Evolutionary conservation across 2,329 filamentous ascomycete genomes (phyloP), one percentile per base, ranked within the genome.

Genomic region (Talaromyces albobiverticillius): DNA sequence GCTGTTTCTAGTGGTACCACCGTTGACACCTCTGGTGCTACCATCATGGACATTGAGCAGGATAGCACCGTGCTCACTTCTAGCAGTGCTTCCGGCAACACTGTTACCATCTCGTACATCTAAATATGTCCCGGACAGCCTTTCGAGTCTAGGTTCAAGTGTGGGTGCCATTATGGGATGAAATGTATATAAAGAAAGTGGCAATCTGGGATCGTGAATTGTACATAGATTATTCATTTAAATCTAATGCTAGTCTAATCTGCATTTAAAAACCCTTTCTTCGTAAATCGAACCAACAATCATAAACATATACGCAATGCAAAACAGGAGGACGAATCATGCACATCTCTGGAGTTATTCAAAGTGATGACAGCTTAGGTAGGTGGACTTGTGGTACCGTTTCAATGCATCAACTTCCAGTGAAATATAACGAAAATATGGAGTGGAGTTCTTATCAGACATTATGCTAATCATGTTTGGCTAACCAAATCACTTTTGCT

Each of bases 31-130:
- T 51, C 53, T 10, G 53, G 49, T 14, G 38, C 53, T 36, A 51
- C 42, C 22, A 70, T 79, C 56, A 63, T 80, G 48, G 76, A 80
- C 51, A 73, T 81, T 51, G 64, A 75, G 64, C 77, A 80, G 65
- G 68, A 67, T 51, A 41, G 51, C 22, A 25, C 41, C n/a, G 32
- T 55, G 2, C 53, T 51, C 29, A 55, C 53, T 22, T 46, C 41
- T 43, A 51, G 31, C 9, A 51, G 23, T 16, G 49, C 47, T 42
- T 55, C 53, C 9, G 53, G 53, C 7, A 51, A 32, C 20, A 51
- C 41, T 18, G 53, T 52, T 29, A 31, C 34, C 8, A 43, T 55
- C 22, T 46, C 53, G n/a, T 55, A 55, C 38, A 16, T 32, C 9
- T 51, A 42, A 16, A 34, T 23, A 3, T 3, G 2, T 8, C 6